Conservation (phyloP, 257 asterid genomes). For the Ajuga chamaepitys region DNA sequence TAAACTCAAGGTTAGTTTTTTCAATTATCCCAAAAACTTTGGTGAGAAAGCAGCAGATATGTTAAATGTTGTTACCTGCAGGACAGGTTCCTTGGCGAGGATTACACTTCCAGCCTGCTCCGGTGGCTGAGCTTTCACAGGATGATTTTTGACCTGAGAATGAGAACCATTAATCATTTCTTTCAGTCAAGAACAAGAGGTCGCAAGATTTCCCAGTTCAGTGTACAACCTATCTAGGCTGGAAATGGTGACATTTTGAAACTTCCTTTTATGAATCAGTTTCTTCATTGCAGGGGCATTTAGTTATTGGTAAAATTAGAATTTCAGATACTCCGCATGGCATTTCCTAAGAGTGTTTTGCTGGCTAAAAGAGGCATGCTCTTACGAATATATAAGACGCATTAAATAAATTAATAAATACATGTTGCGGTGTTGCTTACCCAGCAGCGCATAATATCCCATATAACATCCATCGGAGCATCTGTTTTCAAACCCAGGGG, state of each 20-base stretch:
- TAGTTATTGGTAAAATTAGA: too few relatives aligned
- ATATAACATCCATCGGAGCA: constrained; percentile 95
- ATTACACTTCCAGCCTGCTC: constrained; percentile 80
- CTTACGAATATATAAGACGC: too few relatives aligned
- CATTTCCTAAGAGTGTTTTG: background rate
- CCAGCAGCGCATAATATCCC: constrained; percentile 99
- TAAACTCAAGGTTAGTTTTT: too few relatives aligned
- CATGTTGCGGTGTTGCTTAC: constrained; percentile 36
- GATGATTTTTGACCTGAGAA: constrained; percentile 77
- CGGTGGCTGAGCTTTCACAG: constrained; percentile 81
- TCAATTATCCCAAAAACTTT: too few relatives aligned
- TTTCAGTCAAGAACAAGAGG: background rate
- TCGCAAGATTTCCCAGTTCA: background rate
- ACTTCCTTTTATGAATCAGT: background rate
- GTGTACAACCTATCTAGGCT: background rate
- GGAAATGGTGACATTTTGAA: background rate
- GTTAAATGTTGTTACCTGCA: constrained; percentile 58
- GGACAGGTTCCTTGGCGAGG: constrained; percentile 80
- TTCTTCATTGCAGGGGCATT: background rate
- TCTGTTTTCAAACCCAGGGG: constrained; percentile 89
- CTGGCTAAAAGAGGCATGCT: too few relatives aligned
- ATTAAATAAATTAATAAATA: background rate
- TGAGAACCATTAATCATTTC: background rate
- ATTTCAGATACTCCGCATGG: background rate
- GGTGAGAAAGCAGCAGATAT: background rate